These are phyloP conservation scores for Aspergillaceae sp. DNA, from an alignment of 2,329 filamentous ascomycete species.

Conservation along the genomic window DNA sequence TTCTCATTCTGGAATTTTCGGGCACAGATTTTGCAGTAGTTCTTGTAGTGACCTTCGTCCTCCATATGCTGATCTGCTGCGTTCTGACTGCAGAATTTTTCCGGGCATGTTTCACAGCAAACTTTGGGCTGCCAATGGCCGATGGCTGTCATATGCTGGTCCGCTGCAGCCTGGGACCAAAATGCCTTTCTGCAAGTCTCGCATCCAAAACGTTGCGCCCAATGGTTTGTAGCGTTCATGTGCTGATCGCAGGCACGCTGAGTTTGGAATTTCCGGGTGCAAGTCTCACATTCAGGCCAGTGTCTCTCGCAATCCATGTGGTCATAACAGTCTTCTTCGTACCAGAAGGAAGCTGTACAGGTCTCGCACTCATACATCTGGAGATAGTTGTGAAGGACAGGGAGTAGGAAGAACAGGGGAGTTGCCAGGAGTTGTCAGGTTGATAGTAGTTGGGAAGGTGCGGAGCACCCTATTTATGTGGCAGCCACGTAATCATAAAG, in stretches of 20 bases:
- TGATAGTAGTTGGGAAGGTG: too few species aligned
- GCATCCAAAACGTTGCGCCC: slow-evolving; percentile 16
- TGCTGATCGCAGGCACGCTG: slow-evolving; percentile 11
- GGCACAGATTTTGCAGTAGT: slow-evolving; percentile 24
- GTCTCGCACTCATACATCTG: slow-evolving; percentile 8
- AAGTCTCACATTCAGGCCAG: slow-evolving; percentile 20
- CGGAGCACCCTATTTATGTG: too few species aligned
- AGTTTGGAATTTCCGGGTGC: slow-evolving; percentile 8
- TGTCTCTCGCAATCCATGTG: slow-evolving; percentile 17
- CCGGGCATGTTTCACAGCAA: slow-evolving; percentile 21
- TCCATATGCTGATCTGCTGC: slow-evolving; percentile 21
- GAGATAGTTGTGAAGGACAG: too few species aligned
- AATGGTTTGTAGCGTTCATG: slow-evolving; percentile 15
- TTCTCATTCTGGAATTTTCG: slow-evolving; percentile 24
- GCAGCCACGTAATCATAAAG: too few species aligned
- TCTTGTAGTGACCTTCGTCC: slow-evolving; percentile 15
- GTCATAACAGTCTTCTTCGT: slow-evolving; percentile 2
- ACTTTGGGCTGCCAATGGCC: slow-evolving; percentile 18
- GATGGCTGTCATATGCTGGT: slow-evolving; percentile 25
- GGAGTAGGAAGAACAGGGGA: too few species aligned
- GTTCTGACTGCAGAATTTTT: slow-evolving; percentile 9
- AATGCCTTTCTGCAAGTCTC: slow-evolving; percentile 22
- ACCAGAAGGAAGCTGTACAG: slow-evolving; percentile 8
- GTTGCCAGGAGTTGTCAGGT: too few species aligned
- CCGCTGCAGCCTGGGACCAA: slow-evolving; percentile 11